These are phyloP conservation scores for Stachybotrys chlorohalonatus DNA, from an alignment of 2,329 filamentous ascomycete genomes.

Conservation along the genomic window DNA sequence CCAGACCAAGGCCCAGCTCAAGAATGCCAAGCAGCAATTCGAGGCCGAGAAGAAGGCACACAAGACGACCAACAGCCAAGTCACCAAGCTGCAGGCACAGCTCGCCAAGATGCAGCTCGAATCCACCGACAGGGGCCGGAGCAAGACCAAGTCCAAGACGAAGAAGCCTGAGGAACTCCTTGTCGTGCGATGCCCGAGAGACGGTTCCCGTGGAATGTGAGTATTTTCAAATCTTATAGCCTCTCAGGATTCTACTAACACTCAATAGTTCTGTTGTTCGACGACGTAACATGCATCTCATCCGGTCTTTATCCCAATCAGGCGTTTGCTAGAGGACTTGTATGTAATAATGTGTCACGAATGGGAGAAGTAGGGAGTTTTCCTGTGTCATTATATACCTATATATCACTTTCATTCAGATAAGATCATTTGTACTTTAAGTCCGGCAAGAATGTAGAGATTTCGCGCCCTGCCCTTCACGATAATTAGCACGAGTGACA, in stretches of 20 bases:
- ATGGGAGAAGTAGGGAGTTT: no score
- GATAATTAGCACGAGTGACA: no score
- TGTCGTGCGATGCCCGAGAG: constrained; percentile 13
- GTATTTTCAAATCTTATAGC: constrained; percentile 1
- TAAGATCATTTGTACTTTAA: no score
- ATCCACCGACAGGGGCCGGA: constrained; percentile 1
- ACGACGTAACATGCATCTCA: constrained; percentile 5
- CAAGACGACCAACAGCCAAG: constrained; percentile 9
- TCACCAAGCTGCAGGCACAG: constrained; percentile 10
- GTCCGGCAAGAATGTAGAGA: no score
- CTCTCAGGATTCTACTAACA: constrained; percentile 3
- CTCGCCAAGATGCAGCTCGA: constrained; percentile 12
- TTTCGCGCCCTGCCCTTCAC: no score
- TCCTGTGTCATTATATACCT: no score
- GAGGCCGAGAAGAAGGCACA: constrained; percentile 12
- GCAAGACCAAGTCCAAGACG: constrained; percentile 11
- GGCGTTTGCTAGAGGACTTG: not conserved
- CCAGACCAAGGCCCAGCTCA: constrained; percentile 7
- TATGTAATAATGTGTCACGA: no score
- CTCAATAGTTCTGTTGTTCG: constrained; percentile 6
- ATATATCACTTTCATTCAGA: no score
- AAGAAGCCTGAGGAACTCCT: constrained; percentile 15
- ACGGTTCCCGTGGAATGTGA: constrained; percentile 13
- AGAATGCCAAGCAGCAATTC: constrained; percentile 5
- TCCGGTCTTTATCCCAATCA: constrained; percentile 5